Base-by-base conservation (phyloP, 2,329 filamentous ascomycete species). In the Verticillium isaacii region DNA sequence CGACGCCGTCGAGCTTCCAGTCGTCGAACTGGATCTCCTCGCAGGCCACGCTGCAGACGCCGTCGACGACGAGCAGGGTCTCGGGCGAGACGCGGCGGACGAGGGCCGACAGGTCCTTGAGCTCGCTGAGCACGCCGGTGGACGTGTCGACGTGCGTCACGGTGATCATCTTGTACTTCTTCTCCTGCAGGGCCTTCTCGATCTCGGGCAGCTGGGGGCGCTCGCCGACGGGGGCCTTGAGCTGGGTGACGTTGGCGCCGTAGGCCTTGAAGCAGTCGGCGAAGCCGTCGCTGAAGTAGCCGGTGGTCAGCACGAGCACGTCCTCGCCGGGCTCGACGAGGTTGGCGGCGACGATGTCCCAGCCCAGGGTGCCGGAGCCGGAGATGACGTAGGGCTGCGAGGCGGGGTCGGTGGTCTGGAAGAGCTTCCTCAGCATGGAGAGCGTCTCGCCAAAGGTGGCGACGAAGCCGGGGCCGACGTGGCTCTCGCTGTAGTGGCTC, bases 121-220 rank as follows among this genome's bases (percentile, higher is more conserved):
- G 86, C 75, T 98, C 93, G 72, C 91, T 96, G 58, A 99, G 81
- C 32, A 99, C 95, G 68, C 95, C 95, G 41, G 95, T 99, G 4
- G 93, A 97, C 29, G 95, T 99, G 74, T 99, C 95, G 65, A 97
- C 94, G 75, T 99, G 95, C 12, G 95, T 99, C 66, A 98, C 90
- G 52, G 94, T 98, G 71, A 99, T 78, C 65, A 94, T 76, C 85
- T 98, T 98, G 84, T 96, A 98, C 72, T 91, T 87, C 82, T 95
- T 96, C 81, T 92, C 87, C 75, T 89, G 89, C 67, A 99, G 82
- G 3, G 93, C 93, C 77, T 89, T 86, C 80, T 98, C 94, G 64
- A 99, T 88, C 75, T 96, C 91, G 60, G 89, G 84, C 41, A 96
- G 85, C 72, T 96, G 90, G 56, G 94, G 94, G 60, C 93, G 87